Evolutionary conservation across 1,139 yeast genomes (phyloP).

Genomic region (Yamadazyma pseudoaaseri): DNA sequence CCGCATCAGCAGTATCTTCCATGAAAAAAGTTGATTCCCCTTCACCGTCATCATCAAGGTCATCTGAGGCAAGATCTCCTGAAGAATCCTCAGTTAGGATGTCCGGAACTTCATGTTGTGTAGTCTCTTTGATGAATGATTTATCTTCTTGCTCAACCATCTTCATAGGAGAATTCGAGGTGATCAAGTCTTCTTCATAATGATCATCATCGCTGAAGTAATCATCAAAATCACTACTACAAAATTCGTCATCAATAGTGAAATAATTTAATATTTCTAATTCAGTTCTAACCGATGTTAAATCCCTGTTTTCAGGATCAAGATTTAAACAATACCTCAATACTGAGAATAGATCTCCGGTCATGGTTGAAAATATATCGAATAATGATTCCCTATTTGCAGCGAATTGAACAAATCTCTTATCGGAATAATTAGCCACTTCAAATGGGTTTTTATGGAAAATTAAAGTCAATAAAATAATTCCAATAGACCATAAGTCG

Average conservation of each 20-base stretch:
- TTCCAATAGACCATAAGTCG: constrained; percentile 93
- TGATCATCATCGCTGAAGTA: constrained; percentile 17
- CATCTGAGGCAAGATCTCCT: constrained; percentile 4
- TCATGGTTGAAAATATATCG: constrained; percentile 89
- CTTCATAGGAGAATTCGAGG: background rate
- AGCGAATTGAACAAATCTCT: constrained; percentile 83
- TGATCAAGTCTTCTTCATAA: constrained; percentile 1
- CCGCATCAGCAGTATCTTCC: constrained; percentile 15
- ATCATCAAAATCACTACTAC: constrained; percentile 46
- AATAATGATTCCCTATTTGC: constrained; percentile 85
- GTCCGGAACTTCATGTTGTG: background rate
- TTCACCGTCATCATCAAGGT: constrained; percentile 12
- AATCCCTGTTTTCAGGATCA: constrained; percentile 83
- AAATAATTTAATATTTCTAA: constrained; percentile 61
- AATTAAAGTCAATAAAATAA: constrained; percentile 78
- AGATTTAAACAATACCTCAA: constrained; percentile 75
- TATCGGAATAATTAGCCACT: constrained; percentile 82
- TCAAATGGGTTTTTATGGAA: constrained; percentile 90
- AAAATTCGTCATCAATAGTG: constrained; percentile 80
- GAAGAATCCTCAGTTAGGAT: background rate
- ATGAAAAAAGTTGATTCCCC: constrained; percentile 16
- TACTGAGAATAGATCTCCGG: constrained; percentile 81
- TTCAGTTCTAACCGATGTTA: constrained; percentile 59
- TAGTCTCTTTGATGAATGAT: background rate
- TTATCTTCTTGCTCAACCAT: background rate